These are phyloP conservation scores for Quercus bicolor DNA, from an alignment of 306 rosid species.

Conservation along the genomic window DNA sequence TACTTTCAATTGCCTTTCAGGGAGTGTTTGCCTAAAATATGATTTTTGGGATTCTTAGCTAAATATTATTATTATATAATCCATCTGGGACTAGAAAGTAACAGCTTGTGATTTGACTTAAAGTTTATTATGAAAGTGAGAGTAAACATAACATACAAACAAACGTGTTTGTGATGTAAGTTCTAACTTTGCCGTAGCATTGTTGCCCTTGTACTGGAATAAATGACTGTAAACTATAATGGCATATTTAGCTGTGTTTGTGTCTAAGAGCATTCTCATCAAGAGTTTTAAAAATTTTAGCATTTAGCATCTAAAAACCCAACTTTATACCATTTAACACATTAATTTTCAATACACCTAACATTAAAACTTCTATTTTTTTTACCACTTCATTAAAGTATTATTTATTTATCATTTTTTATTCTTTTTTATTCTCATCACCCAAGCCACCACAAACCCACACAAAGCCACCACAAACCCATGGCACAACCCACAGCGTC, in stretches of 20 bases:
- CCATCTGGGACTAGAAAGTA: not conserved
- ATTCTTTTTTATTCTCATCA: too few species aligned
- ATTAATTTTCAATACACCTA: too few species aligned
- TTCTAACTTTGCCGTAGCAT: not conserved
- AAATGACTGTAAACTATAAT: not conserved
- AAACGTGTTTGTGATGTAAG: not conserved
- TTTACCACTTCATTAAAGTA: too few species aligned
- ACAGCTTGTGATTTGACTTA: not conserved
- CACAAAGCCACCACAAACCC: too few species aligned
- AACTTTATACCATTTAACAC: too few species aligned
- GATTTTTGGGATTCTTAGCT: not conserved
- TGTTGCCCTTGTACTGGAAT: not conserved
- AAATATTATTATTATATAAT: not conserved
- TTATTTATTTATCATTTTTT: too few species aligned
- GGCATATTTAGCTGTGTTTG: not conserved
- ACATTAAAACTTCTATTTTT: too few species aligned
- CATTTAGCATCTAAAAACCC: too few species aligned
- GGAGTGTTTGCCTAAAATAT: not conserved
- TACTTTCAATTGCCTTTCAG: not conserved
- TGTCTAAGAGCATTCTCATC: not conserved
- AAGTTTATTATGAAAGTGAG: not conserved
- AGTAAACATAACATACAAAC: not conserved
- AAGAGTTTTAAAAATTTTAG: too few species aligned
- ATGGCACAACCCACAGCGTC: too few species aligned
- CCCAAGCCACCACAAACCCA: too few species aligned